Percentiles rank a stretch among this genome's conserved stretches.
These are phyloP conservation scores for Tetrapyrgos nigripes DNA, from an alignment of 1,284 basidiomycete species.

Conservation along the genomic window DNA sequence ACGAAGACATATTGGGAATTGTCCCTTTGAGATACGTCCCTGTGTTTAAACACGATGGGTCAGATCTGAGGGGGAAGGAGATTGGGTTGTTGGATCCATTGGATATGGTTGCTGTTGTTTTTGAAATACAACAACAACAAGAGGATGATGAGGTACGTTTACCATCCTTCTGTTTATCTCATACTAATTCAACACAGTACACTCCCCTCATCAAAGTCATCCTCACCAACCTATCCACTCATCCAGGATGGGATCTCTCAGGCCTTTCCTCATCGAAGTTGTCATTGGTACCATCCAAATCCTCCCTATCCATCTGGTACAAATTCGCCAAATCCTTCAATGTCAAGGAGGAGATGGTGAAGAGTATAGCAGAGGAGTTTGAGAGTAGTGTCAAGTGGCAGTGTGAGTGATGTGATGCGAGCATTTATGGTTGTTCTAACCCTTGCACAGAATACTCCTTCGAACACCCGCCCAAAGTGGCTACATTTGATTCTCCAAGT, in stretches of 20 bases:
- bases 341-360: conserved; percentile 40
- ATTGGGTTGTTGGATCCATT: conserved; percentile 56
- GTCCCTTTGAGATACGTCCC: conserved; percentile 50
- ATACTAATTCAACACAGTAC: too few species aligned
- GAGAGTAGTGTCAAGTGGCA: conserved; percentile 55
- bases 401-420: conserved; percentile 34
- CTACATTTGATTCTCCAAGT: conserved; percentile 48
- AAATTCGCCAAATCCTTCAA: conserved; percentile 42
- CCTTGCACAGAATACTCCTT: conserved; percentile 47
- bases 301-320: conserved; percentile 48
- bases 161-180: too few species aligned
- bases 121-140: conserved; percentile 35
- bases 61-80: conserved; percentile 33
- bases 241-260: conserved; percentile 32
- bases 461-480: conserved; percentile 48
- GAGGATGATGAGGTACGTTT: conserved; percentile 31
- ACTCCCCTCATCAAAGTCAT: conserved; percentile 32
- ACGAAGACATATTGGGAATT: conserved; percentile 49
- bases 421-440: background rate
- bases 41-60: conserved; percentile 45
- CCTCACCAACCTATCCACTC: conserved; percentile 26
- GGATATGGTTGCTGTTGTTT: conserved; percentile 52
- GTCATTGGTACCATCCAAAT: conserved; percentile 29
- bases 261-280: conserved; percentile 23
- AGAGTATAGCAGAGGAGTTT: conserved; percentile 48